These are phyloP conservation scores for Suillus lakei DNA, from an alignment of 768 basidiomycete species.

Conservation along the genomic window DNA sequence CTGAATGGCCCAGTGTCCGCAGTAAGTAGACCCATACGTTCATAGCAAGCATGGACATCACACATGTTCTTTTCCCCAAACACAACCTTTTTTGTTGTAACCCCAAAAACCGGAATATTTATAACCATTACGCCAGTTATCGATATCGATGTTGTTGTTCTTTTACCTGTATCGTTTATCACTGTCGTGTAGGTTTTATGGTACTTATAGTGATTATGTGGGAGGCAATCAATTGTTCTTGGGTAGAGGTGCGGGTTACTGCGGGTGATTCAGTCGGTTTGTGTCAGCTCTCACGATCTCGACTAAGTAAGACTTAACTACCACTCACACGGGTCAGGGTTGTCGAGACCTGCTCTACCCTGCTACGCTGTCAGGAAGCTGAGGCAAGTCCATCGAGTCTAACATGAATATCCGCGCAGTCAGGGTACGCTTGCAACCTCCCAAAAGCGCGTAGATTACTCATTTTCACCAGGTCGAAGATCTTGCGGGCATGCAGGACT, in stretches of 20 bases:
- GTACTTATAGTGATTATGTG: constrained; percentile 5
- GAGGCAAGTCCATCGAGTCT: neutral
- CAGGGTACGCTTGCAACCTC: constrained; percentile 22
- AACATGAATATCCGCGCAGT: constrained; percentile 37
- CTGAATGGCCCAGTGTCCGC: neutral
- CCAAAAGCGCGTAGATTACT: constrained; percentile 12
- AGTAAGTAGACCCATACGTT: constrained; percentile 4
- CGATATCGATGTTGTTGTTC: constrained; percentile 1
- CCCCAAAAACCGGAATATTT: constrained; percentile 8
- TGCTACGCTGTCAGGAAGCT: constrained; percentile 2
- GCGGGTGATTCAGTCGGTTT: too few relatives aligned
- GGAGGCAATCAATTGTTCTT: constrained; percentile 1
- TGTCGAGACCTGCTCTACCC: neutral
- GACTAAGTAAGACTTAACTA: neutral
- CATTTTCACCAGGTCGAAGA: constrained; percentile 70
- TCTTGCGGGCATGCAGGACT: constrained; percentile 90
- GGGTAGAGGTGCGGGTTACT: neutral
- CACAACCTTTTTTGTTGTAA: constrained; percentile 4
- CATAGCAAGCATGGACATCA: neutral
- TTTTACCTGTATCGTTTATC: constrained; percentile 6
- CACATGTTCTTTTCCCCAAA: neutral
- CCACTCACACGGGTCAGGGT: neutral
- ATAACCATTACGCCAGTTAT: constrained; percentile 3
- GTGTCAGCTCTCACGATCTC: constrained; percentile 2
- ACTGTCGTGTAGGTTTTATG: constrained; percentile 5